A percentile compares a stretch with the other conserved stretches of the same genome.
These are phyloP conservation scores for Chlorella ohadii DNA, from an alignment of 139 green algal species.

Conservation along the genomic window DNA sequence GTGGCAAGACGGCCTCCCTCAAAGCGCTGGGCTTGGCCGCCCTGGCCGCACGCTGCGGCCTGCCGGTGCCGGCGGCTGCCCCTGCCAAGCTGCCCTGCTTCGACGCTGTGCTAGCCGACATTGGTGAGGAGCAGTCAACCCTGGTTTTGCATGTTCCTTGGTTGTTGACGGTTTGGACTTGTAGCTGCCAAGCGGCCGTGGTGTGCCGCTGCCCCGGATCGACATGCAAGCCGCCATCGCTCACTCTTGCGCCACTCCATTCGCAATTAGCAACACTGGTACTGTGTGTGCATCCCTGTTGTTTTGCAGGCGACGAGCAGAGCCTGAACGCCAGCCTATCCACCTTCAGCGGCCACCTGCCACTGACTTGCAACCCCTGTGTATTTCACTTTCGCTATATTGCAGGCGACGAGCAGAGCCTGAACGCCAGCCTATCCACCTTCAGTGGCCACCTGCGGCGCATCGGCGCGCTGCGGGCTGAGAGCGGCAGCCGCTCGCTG, in stretches of 20 bases:
- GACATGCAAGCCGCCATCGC: too few relatives aligned
- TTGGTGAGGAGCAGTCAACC: constrained; percentile 3
- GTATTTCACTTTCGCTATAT: not conserved
- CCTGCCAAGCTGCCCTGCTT: constrained; percentile 79
- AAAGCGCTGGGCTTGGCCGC: constrained; percentile 88
- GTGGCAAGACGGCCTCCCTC: constrained; percentile 94
- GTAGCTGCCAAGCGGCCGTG: too few relatives aligned
- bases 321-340: constrained; percentile 90
- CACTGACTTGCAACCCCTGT: too few relatives aligned
- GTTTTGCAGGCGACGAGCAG: constrained; percentile 68
- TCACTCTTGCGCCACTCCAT: too few relatives aligned
- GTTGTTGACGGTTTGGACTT: too few relatives aligned
- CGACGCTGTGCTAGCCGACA: constrained; percentile 79
- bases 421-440: constrained; percentile 93
- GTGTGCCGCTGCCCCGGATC: too few relatives aligned
- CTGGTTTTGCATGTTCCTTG: too few relatives aligned
- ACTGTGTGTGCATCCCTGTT: too few relatives aligned
- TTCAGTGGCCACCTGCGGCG: constrained; percentile 90
- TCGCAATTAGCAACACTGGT: too few relatives aligned
- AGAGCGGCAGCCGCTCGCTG: constrained; percentile 76
- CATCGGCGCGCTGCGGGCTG: constrained; percentile 66
- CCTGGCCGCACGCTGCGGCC: constrained; percentile 81
- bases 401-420: constrained; percentile 75
- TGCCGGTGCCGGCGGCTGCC: constrained; percentile 78
- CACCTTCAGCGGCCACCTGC: constrained; percentile 95